Conservation (phyloP, 129 eudicot species). For the Apium graveolens region DNA sequence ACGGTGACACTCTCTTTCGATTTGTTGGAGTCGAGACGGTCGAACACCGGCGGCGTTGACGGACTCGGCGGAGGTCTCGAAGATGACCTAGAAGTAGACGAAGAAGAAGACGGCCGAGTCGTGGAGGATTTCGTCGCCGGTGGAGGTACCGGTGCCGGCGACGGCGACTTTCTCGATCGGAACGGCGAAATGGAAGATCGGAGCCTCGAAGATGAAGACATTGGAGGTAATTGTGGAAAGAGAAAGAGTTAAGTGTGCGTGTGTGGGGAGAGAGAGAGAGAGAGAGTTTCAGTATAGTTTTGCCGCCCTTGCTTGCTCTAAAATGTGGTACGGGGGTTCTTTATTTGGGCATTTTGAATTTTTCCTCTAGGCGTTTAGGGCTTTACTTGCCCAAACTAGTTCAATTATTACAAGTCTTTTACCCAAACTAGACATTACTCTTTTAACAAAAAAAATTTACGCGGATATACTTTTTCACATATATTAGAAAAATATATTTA, state of each 20-base stretch:
- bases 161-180: constrained; percentile 45
- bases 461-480: too few species aligned
- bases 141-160: constrained; percentile 28
- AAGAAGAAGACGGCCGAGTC: constrained; percentile 22
- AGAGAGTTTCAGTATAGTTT: neutral
- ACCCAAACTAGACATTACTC: too few species aligned
- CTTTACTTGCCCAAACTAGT: neutral
- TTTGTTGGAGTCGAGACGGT: constrained; percentile 27
- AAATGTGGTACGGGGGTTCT: constrained; percentile 17
- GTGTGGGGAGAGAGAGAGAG: neutral
- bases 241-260: constrained; percentile 1
- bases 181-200: constrained; percentile 59
- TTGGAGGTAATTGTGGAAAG: constrained; percentile 8
- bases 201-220: constrained; percentile 36
- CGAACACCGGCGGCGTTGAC: constrained; percentile 22
- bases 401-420: too few species aligned
- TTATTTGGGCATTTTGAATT: constrained; percentile 24
- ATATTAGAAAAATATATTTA: too few species aligned
- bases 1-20: constrained; percentile 73
- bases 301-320: constrained; percentile 43
- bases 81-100: constrained; percentile 18
- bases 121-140: constrained; percentile 8
- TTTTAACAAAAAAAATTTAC: too few species aligned
- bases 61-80: constrained; percentile 23
- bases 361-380: neutral